These are phyloP conservation scores for Penicillium bialowiezense DNA, from an alignment of 495 filamentous ascomycete species.

Conservation along the genomic window DNA sequence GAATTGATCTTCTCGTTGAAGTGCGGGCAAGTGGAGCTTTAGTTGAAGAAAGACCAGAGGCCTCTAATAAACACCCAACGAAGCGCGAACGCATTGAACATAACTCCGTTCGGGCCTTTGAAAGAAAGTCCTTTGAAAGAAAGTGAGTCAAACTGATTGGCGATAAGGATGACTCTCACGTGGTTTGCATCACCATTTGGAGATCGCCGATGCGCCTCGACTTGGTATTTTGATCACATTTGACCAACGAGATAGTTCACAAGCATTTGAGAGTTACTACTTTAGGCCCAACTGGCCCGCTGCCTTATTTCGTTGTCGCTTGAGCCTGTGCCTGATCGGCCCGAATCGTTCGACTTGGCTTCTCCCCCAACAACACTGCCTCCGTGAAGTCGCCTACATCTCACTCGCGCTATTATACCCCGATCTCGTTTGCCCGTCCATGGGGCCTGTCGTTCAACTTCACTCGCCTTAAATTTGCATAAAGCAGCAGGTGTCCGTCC, in stretches of 20 bases:
- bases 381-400: constrained; percentile 3
- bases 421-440: constrained; percentile 23
- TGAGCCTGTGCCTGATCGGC: constrained; percentile 9
- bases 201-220: constrained; percentile 3
- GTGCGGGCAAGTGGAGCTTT: constrained; percentile 16
- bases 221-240: background rate
- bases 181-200: constrained; percentile 27
- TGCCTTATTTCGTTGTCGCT: background rate
- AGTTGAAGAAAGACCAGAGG: constrained; percentile 12
- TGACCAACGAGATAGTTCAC: background rate
- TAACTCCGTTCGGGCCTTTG: constrained; percentile 1
- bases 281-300: background rate
- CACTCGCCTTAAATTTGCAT: constrained; percentile 13
- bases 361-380: constrained; percentile 22
- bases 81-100: constrained; percentile 23
- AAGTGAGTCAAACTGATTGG: constrained; percentile 18
- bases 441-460: constrained; percentile 28
- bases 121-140: no score
- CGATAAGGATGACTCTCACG: constrained; percentile 27
- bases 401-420: constrained; percentile 12
- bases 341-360: constrained; percentile 26
- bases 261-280: background rate
- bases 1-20: constrained; percentile 9
- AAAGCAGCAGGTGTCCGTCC: constrained; percentile 47
- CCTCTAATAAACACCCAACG: constrained; percentile 15